Conservation (phyloP, 1,284 basidiomycete species). For the Phenoliferia sp. region DNA sequence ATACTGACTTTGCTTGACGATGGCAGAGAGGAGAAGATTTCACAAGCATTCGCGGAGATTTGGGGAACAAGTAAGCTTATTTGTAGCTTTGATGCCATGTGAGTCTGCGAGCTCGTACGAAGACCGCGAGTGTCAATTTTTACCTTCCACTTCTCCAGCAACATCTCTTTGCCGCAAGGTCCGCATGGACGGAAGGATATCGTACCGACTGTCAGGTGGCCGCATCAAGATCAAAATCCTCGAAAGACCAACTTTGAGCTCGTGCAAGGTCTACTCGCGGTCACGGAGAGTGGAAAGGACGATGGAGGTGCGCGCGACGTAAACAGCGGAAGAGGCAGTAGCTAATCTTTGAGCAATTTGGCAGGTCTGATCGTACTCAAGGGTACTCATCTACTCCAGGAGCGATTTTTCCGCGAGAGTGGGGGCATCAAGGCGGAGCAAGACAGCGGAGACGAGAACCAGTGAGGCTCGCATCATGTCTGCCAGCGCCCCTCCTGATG, state of each 20-base stretch:
- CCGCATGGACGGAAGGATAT: conserved; percentile 30
- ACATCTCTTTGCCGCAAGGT: conserved; percentile 42
- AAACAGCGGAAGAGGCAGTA: no score
- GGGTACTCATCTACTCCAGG: conserved; percentile 39
- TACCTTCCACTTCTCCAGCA: conserved; percentile 25
- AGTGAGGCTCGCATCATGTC: not conserved
- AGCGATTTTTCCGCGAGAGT: conserved; percentile 42
- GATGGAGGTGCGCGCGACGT: conserved; percentile 44
- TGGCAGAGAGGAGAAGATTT: conserved; percentile 37
- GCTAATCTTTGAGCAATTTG: not conserved
- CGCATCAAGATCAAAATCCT: conserved; percentile 41
- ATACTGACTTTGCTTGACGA: not conserved
- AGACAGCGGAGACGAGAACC: conserved; percentile 35
- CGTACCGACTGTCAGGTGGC: conserved; percentile 40
- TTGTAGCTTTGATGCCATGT: conserved; percentile 27
- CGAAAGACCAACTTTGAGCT: conserved; percentile 18
- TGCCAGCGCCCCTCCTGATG: not conserved
- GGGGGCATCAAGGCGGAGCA: conserved; percentile 35
- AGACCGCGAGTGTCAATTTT: not conserved
- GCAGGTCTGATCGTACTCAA: conserved; percentile 42
- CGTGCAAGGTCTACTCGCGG: conserved; percentile 45
- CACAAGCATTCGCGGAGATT: conserved; percentile 42
- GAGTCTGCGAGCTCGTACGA: not conserved
- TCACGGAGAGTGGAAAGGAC: conserved; percentile 41
- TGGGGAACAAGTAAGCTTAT: conserved; percentile 45